These are phyloP conservation scores for Pythium periplocum DNA, from an alignment of 352 stramenopile genomes.

Conservation along the genomic window DNA sequence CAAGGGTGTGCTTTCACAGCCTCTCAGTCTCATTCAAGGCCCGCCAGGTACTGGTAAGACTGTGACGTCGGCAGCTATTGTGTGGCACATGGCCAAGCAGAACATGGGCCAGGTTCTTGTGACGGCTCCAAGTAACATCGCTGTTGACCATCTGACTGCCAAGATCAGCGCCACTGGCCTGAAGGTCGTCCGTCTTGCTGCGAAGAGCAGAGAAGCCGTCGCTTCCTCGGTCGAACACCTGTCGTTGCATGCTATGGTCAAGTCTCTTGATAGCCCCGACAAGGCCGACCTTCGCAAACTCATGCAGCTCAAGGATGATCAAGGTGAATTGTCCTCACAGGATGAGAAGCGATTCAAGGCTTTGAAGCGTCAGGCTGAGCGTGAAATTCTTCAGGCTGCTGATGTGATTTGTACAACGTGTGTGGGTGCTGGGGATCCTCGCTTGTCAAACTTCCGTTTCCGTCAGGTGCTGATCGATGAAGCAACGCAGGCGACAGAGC, in stretches of 20 bases:
- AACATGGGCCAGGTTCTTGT: slow-evolving; percentile 99
- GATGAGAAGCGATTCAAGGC: slow-evolving; percentile 96
- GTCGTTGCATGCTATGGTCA: slow-evolving; percentile 97
- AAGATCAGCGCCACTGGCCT: slow-evolving; percentile 96
- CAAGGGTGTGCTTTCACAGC: slow-evolving; percentile 93
- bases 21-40: slow-evolving; percentile 98
- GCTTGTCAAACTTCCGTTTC: slow-evolving; percentile 98
- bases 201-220: slow-evolving; percentile 96
- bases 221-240: slow-evolving; percentile 96
- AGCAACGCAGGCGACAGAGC: slow-evolving; percentile 98
- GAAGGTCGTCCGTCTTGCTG: slow-evolving; percentile 96
- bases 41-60: slow-evolving; percentile 96
- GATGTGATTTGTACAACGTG: slow-evolving; percentile 99
- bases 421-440: slow-evolving; percentile 95
- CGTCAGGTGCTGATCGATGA: slow-evolving; percentile 99
- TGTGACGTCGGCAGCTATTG: slow-evolving; percentile 97
- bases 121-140: slow-evolving; percentile 98
- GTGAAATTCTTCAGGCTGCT: slow-evolving; percentile 96
- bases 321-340: slow-evolving; percentile 91
- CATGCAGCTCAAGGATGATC: slow-evolving; percentile 94
- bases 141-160: slow-evolving; percentile 93
- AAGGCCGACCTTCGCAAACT: slow-evolving; percentile 91
- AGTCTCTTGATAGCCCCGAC: slow-evolving; percentile 82
- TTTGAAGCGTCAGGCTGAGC: slow-evolving; percentile 90
- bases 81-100: slow-evolving; percentile 99